Base-by-base conservation (phyloP, 495 filamentous ascomycete species). In the Tuber microsphaerosporum region DNA sequence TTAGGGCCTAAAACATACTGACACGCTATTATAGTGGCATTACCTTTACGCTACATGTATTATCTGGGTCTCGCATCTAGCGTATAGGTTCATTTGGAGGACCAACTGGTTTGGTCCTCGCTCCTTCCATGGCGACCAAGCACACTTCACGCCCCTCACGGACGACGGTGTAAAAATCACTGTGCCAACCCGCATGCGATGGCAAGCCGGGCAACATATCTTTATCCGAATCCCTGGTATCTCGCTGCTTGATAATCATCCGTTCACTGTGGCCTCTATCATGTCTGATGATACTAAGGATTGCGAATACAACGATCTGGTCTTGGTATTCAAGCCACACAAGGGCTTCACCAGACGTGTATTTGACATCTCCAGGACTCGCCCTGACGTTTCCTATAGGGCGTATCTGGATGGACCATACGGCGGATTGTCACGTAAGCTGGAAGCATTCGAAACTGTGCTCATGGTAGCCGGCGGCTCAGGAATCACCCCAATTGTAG, bases 331-430 rank as follows among this genome's bases (percentile, higher is more conserved):
- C 84, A 90, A 93, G 70, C 95, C 94, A 5, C 97, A 93, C 76
- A 87, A 90, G 19, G 94, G 94, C 8, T 98, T 97, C 84, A 98
- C 94, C 2, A 87, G 89, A 72, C 89, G 91, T 76, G 92, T 93
- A 5, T 87, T 94, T 42, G 86, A 92, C 43, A 91, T 91, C 19
- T 92, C 94, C 6, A 89, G 92, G 39, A 90, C 92, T 77, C 92
- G 91, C 1, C 94, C 93, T 0, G 93, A 91, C 85, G 90, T 92
- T 78, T 95, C 92, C 9, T 97, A 95, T 83, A 89, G 92, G 20
- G 93, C 94, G 14, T 96, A 94, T 81, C 86, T 98, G 10, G 94
- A 98, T 80, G 94, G 94, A 0, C 94, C 94, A 0, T 98, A 98
- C 74, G 94, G 94, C 61, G 94, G 95, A 37, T 94, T 97, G 92